Evolutionary conservation across 148 eudicot species (phyloP).

Genomic region (Fagopyrum homotropicum): DNA sequence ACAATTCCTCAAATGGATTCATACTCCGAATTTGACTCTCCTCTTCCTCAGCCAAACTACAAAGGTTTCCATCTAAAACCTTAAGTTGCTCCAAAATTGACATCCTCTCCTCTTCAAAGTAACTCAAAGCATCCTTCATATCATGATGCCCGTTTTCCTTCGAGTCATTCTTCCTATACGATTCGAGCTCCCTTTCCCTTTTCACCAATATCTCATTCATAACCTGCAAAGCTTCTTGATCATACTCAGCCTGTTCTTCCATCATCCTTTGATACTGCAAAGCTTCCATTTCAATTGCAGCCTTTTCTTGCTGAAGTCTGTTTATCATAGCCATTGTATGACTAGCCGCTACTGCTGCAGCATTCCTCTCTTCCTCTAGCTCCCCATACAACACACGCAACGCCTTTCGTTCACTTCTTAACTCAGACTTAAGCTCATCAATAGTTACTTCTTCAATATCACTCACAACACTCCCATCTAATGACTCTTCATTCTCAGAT

Average conservation of each 20-base stretch:
- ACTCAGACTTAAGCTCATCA: slow-evolving; percentile 51
- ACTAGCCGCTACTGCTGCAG: slow-evolving; percentile 77
- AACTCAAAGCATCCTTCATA: slow-evolving; percentile 41
- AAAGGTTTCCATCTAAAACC: slow-evolving; percentile 78
- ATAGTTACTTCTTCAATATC: slow-evolving; percentile 36
- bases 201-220: slow-evolving; percentile 79
- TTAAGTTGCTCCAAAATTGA: slow-evolving; percentile 77
- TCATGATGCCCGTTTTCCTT: no score
- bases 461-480: slow-evolving; percentile 58
- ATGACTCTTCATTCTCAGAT: slow-evolving; percentile 51
- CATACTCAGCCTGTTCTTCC: slow-evolving; percentile 95
- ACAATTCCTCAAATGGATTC: slow-evolving; percentile 32
- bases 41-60: slow-evolving; percentile 57
- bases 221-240: slow-evolving; percentile 85
- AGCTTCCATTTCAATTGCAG: slow-evolving; percentile 95
- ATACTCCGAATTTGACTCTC: slow-evolving; percentile 38
- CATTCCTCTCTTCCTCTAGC: slow-evolving; percentile 88
- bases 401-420: slow-evolving; percentile 57
- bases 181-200: slow-evolving; percentile 70
- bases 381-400: slow-evolving; percentile 52
- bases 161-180: slow-evolving; percentile 31
- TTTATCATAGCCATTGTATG: slow-evolving; percentile 98
- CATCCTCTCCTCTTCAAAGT: slow-evolving; percentile 79
- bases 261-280: slow-evolving; percentile 92
- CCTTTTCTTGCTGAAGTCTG: slow-evolving; percentile 95